phyloP scores from a whole-genome alignment of 352 stramenopile species.

The Thraustotheca clavata region DNA sequence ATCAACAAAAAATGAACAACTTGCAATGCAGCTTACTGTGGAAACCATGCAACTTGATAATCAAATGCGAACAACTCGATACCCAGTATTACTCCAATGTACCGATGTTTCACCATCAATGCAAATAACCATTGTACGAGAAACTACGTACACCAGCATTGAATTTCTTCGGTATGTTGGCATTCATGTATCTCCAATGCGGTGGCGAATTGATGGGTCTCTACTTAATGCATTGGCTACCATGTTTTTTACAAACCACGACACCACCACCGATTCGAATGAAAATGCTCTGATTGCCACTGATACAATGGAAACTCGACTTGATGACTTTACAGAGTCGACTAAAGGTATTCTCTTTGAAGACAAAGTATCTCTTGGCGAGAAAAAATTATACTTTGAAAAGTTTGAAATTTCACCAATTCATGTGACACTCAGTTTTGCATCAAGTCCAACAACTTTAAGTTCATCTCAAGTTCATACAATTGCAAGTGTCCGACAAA shows the following conservation, averaged over 20 bases:
- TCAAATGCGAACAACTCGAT: slow-evolving; percentile 69
- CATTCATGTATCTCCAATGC: slow-evolving; percentile 51
- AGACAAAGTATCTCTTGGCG: slow-evolving; percentile 17
- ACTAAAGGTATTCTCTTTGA: slow-evolving; percentile 20
- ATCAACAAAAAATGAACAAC: background rate
- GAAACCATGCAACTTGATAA: slow-evolving; percentile 84
- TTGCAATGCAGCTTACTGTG: slow-evolving; percentile 25
- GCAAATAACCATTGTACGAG: slow-evolving; percentile 67
- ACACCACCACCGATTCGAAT: background rate
- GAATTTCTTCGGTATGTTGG: slow-evolving; percentile 84
- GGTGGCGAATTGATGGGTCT: slow-evolving; percentile 72
- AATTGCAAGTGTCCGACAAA: slow-evolving; percentile 66
- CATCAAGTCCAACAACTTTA: slow-evolving; percentile 28
- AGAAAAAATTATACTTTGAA: slow-evolving; percentile 85
- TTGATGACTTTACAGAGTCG: slow-evolving; percentile 16
- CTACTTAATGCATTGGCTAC: slow-evolving; percentile 23
- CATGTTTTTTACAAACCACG: background rate
- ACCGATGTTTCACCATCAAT: slow-evolving; percentile 60
- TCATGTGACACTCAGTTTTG: slow-evolving; percentile 76
- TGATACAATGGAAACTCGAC: background rate
- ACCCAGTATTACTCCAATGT: slow-evolving; percentile 77
- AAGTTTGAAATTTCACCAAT: slow-evolving; percentile 83
- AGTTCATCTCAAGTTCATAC: slow-evolving; percentile 38
- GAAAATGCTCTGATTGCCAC: background rate
- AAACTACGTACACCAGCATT: slow-evolving; percentile 79